Conservation (phyloP, 2,329 filamentous ascomycete genomes). For the Septoria linicola region DNA sequence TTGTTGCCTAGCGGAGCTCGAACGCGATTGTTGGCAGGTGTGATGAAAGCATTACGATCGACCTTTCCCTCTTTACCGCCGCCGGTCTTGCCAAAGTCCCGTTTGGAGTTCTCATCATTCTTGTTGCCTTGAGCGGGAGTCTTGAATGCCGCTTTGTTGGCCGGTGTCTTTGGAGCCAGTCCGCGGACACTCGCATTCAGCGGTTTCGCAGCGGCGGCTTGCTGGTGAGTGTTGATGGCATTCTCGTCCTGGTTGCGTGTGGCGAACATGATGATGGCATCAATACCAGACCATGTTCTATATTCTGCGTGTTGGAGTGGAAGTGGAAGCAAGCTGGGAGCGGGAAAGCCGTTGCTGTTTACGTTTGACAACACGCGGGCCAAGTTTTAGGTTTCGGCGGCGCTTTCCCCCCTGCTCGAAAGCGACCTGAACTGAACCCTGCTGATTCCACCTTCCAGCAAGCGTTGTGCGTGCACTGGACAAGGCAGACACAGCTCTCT, state of each 20-base stretch:
- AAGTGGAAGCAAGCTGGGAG: background rate
- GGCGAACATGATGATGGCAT: constrained; percentile 63
- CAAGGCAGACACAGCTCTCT: background rate
- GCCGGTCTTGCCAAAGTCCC: constrained; percentile 59
- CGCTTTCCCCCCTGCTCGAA: background rate
- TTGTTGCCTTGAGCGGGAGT: constrained; percentile 67
- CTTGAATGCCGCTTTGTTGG: constrained; percentile 67
- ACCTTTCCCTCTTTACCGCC: constrained; percentile 56
- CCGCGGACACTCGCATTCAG: constrained; percentile 64
- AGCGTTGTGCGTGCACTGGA: background rate
- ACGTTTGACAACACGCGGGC: background rate
- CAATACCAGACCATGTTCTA: background rate
- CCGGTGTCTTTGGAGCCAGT: constrained; percentile 74
- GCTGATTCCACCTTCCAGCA: too few relatives aligned
- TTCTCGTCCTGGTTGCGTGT: constrained; percentile 82
- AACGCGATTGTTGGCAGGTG: constrained; percentile 73
- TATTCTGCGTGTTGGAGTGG: background rate
- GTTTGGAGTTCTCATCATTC: constrained; percentile 78
- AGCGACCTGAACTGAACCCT: too few relatives aligned
- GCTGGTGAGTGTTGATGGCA: constrained; percentile 71
- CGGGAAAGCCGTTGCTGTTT: background rate
- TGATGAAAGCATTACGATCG: constrained; percentile 68
- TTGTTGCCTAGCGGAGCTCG: constrained; percentile 88
- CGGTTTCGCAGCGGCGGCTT: constrained; percentile 68
- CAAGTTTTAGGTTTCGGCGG: background rate